Percentiles rank a stretch among this genome's conserved stretches.
Evolutionary conservation across 306 rosid genomes (phyloP).

Genomic region (Cicer cuneatum): DNA sequence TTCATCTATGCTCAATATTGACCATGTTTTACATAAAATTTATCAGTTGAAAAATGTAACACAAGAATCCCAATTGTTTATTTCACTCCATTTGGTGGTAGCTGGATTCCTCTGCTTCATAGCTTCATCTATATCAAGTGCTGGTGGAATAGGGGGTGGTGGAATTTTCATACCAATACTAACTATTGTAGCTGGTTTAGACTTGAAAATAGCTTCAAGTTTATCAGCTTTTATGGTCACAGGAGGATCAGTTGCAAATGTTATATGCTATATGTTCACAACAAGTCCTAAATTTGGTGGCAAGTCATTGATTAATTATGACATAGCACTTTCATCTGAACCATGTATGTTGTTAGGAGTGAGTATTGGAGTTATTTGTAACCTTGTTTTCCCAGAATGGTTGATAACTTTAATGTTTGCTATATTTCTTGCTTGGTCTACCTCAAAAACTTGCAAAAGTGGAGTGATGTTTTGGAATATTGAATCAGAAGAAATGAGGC

Average conservation of each 20-base stretch:
- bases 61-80: constrained; percentile 34
- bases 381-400: constrained; percentile 91
- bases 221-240: constrained; percentile 96
- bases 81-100: constrained; percentile 51
- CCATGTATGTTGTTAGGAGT: constrained; percentile 91
- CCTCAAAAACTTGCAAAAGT: constrained; percentile 69
- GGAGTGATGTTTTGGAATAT: constrained; percentile 64
- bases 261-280: constrained; percentile 56
- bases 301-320: constrained; percentile 69
- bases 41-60: constrained; percentile 41
- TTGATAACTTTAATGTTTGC: constrained; percentile 73
- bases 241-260: constrained; percentile 88
- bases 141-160: constrained; percentile 94
- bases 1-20: constrained; percentile 44
- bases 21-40: constrained; percentile 42
- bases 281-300: constrained; percentile 55
- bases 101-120: constrained; percentile 68
- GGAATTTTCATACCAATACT: constrained; percentile 83
- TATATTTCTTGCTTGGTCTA: constrained; percentile 83
- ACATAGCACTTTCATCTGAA: constrained; percentile 78
- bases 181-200: constrained; percentile 70
- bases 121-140: constrained; percentile 81
- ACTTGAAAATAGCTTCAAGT: constrained; percentile 82
- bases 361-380: constrained; percentile 85
- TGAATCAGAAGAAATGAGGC: constrained; percentile 65